A percentile compares a stretch with the other conserved stretches of the same genome.
phyloP scores from a whole-genome alignment of 345 rosid genomes.

The Cardamine occulta region DNA sequence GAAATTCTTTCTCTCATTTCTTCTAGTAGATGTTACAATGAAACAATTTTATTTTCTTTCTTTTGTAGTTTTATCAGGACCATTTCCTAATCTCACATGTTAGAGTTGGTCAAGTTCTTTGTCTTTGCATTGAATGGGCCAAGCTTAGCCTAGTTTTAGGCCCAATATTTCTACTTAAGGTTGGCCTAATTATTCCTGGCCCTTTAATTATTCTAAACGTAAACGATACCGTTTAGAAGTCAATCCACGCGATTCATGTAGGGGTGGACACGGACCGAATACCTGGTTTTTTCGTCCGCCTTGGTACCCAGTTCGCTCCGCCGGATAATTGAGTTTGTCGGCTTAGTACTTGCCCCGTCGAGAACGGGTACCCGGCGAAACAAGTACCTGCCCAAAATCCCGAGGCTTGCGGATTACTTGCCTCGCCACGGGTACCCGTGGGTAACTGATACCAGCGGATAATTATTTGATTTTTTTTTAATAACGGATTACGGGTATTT shows the following conservation, averaged over 20 bases:
- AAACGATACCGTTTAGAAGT: not conserved
- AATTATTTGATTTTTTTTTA: no score
- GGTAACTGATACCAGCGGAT: no score
- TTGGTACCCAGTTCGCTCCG: no score
- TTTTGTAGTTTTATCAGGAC: not conserved
- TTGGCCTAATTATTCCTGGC: not conserved
- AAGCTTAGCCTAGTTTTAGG: not conserved
- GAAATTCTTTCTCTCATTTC: not conserved
- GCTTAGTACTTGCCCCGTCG: no score
- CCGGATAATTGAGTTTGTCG: no score
- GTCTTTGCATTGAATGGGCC: not conserved
- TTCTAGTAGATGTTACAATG: not conserved
- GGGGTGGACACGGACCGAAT: no score
- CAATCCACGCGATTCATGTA: constrained; percentile 7
- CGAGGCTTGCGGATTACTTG: no score
- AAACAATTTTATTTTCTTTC: not conserved
- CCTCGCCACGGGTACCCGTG: no score
- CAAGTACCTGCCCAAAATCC: no score
- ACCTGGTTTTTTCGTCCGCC: no score
- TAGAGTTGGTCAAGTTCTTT: not conserved
- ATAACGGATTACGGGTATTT: no score
- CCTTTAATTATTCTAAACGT: not conserved
- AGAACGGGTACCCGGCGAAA: no score
- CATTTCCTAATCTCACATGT: not conserved
- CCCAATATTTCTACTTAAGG: not conserved